Conservation (phyloP, 371 early-diverging fungal species). For the Mortierella sp. region DNA sequence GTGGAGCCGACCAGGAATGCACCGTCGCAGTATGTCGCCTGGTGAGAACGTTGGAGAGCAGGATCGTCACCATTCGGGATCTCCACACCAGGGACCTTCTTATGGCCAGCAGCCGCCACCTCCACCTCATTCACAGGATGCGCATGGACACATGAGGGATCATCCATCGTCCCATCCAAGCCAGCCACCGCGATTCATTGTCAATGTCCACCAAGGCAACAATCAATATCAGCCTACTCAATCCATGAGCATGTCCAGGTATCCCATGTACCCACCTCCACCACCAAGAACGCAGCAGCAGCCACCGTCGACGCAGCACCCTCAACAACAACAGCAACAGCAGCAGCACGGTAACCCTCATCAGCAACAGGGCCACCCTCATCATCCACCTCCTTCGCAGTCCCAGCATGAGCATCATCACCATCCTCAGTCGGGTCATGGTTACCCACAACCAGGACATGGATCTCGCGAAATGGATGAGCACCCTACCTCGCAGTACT, state of each 20-base stretch:
- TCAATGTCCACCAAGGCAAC: slow-evolving; percentile 27
- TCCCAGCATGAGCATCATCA: slow-evolving; percentile 32
- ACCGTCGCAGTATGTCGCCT: slow-evolving; percentile 50
- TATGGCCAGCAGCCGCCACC: slow-evolving; percentile 25
- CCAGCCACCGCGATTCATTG: slow-evolving; percentile 29
- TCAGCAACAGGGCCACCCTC: slow-evolving; percentile 16
- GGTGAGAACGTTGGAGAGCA: slow-evolving; percentile 42
- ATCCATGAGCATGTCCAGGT: slow-evolving; percentile 53
- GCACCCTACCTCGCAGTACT: slow-evolving; percentile 30
- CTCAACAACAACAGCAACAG: slow-evolving; percentile 24
- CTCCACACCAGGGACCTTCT: slow-evolving; percentile 35
- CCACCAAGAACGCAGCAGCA: slow-evolving; percentile 32
- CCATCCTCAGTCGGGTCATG: slow-evolving; percentile 30
- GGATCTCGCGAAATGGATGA: slow-evolving; percentile 45
- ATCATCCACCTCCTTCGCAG: slow-evolving; percentile 13
- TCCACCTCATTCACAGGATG: slow-evolving; percentile 24
- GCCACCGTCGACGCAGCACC: slow-evolving; percentile 16
- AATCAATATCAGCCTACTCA: slow-evolving; percentile 37
- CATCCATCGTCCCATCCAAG: neutral
- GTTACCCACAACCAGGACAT: slow-evolving; percentile 22
- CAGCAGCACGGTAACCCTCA: slow-evolving; percentile 20
- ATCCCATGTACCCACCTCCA: slow-evolving; percentile 43
- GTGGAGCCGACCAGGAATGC: slow-evolving; percentile 20
- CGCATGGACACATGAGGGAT: slow-evolving; percentile 20
- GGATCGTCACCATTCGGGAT: slow-evolving; percentile 18